Evolutionary conservation across 2,329 filamentous ascomycete genomes (phyloP).

Genomic region (Colletotrichum tabaci): DNA sequence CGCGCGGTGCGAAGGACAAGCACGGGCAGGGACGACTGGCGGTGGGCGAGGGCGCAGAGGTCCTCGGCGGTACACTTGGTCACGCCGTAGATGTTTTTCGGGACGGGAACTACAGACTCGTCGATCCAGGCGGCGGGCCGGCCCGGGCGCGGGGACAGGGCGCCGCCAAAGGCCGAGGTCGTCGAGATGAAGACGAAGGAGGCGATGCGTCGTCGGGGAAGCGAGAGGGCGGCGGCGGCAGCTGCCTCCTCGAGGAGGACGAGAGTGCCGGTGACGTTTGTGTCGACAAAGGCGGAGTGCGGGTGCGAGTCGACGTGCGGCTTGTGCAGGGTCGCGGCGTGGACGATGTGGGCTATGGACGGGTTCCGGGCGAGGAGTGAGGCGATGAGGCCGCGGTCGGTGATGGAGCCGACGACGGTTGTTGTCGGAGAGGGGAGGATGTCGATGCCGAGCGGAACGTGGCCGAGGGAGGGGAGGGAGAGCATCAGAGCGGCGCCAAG

Average conservation of each 20-base stretch:
- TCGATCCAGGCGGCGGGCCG: conserved; percentile 61
- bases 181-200: conserved; percentile 63
- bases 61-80: conserved; percentile 66
- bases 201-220: conserved; percentile 45
- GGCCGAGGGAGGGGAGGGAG: conserved; percentile 55
- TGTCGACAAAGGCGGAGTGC: conserved; percentile 60
- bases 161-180: conserved; percentile 61
- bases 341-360: conserved; percentile 58
- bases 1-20: conserved; percentile 62
- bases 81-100: conserved; percentile 65
- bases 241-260: conserved; percentile 58
- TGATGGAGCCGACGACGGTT: conserved; percentile 54
- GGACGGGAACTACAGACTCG: conserved; percentile 56
- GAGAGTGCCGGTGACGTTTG: conserved; percentile 61
- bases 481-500: conserved; percentile 63
- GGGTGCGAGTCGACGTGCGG: conserved; percentile 62
- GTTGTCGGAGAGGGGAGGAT: conserved; percentile 57
- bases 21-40: conserved; percentile 56
- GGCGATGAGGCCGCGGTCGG: conserved; percentile 52
- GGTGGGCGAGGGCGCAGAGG: conserved; percentile 59
- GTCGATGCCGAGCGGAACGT: conserved; percentile 60
- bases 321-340: conserved; percentile 64
- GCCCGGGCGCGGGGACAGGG: conserved; percentile 54
- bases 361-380: conserved; percentile 50
- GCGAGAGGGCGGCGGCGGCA: conserved; percentile 24